A percentile compares a stretch with the other conserved stretches of the same genome.
phyloP scores from a whole-genome alignment of 208 protist genomes.

The Leptomonas pyrrhocoris region DNA sequence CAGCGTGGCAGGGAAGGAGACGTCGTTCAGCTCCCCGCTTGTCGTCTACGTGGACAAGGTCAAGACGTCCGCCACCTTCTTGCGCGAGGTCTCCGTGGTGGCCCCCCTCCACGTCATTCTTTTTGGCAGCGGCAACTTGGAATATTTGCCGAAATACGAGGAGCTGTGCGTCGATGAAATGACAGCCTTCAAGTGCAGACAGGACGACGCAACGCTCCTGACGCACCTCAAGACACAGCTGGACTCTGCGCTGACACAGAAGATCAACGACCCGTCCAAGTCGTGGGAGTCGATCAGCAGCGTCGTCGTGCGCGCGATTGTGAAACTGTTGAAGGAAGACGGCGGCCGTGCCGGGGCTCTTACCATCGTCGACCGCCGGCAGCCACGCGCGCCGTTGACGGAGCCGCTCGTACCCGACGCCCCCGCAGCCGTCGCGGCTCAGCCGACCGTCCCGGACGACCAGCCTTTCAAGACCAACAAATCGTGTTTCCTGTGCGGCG shows the following conservation, averaged over 20 bases:
- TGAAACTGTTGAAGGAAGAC: conserved; percentile 79
- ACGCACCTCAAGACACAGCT: conserved; percentile 86
- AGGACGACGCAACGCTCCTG: conserved; percentile 82
- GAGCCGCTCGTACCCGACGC: conserved; percentile 25
- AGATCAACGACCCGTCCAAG: conserved; percentile 86
- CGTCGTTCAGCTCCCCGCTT: conserved; percentile 70
- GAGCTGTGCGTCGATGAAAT: conserved; percentile 86
- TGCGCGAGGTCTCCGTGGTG: conserved; percentile 92
- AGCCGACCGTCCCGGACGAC: conserved; percentile 26
- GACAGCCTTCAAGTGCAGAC: conserved; percentile 75
- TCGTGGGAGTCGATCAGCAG: conserved; percentile 83
- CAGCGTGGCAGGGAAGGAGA: conserved; percentile 84
- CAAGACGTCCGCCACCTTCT: conserved; percentile 91
- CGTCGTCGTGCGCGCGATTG: conserved; percentile 84
- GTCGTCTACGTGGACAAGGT: conserved; percentile 95
- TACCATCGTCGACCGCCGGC: conserved; percentile 71
- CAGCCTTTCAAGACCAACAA: conserved; percentile 73
- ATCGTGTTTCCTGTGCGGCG: conserved; percentile 79
- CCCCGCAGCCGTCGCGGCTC: neutral
- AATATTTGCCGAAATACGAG: conserved; percentile 81
- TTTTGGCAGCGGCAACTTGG: conserved; percentile 86
- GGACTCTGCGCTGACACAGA: conserved; percentile 80
- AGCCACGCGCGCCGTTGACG: conserved; percentile 58
- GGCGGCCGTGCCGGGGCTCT: conserved; percentile 40
- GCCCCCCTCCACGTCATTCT: conserved; percentile 92